Evolutionary conservation across 2,329 filamentous ascomycete species (phyloP).

Genomic region (Penicillium sp.): DNA sequence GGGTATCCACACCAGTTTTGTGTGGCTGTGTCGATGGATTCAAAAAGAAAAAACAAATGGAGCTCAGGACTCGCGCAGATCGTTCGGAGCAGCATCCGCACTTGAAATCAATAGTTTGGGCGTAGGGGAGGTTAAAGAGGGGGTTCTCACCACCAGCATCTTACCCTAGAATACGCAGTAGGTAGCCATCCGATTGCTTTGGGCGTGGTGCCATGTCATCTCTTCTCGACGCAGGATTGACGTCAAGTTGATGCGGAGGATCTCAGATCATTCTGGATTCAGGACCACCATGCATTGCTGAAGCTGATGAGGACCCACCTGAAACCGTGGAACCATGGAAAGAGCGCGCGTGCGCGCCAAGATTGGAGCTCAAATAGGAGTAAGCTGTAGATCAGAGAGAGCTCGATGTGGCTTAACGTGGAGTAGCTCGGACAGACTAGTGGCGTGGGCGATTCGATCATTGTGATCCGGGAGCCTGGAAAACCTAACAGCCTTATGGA

Average conservation of each 20-base stretch:
- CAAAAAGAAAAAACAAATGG: background rate
- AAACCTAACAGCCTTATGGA: constrained; percentile 15
- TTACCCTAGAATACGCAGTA: too few relatives aligned
- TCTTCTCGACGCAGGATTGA: constrained; percentile 7
- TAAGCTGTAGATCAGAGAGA: constrained; percentile 16
- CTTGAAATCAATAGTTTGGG: constrained; percentile 3
- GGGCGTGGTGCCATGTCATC: constrained; percentile 15
- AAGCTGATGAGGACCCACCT: constrained; percentile 5
- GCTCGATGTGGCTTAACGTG: constrained; percentile 18
- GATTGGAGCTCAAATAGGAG: constrained; percentile 8
- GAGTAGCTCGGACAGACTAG: constrained; percentile 9
- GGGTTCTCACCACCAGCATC: background rate
- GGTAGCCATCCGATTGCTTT: too few relatives aligned
- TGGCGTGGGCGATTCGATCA: constrained; percentile 7
- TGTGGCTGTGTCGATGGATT: constrained; percentile 6
- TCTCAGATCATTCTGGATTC: constrained; percentile 11
- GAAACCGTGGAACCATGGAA: constrained; percentile 9
- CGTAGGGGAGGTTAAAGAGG: background rate
- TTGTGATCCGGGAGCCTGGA: constrained; percentile 8
- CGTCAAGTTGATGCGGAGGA: constrained; percentile 19
- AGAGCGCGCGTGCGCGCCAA: constrained; percentile 17
- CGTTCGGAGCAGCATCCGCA: background rate
- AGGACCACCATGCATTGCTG: background rate
- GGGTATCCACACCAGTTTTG: background rate
- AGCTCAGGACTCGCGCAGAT: constrained; percentile 1